Base-by-base conservation (phyloP, 164 flowering plant genomes). In the Tetrastigma voinierianum region DNA sequence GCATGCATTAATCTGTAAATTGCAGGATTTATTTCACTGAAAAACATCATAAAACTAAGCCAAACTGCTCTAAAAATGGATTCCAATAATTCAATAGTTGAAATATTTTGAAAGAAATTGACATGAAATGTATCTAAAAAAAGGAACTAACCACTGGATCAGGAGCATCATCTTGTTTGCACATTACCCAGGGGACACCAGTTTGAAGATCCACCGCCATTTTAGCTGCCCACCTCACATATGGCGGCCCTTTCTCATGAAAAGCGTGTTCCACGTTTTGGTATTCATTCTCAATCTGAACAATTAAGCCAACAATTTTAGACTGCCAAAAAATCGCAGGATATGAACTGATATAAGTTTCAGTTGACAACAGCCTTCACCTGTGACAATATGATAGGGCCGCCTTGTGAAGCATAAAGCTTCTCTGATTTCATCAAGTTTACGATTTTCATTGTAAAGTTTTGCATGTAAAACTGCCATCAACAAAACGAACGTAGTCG, bases 371-470 rank as follows among this genome's bases (percentile, higher is more conserved):
- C 57, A 46, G 40, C 10, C 61, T 4, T 23, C 16, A 90, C 99
- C 90, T 96, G 99, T 64, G 99, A 90, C 2, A 96, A 70, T 64
- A 96, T 87, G 62, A 96, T 90, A 0, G 99, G 97, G 6, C 99
- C 99, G 73, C 99, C 99, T 83, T 90, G 97, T 23, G 99, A 90
- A 69, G 95, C 96, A 82, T 74, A 93, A 51, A 96, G 55, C 0
- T 67, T 65, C 65, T 87, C 85, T 12, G 84, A 65, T 73, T 90
- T 90, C 95, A 96, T 76, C 90, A 88, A 65, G 68, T 78, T 74
- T 16, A 92, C 98, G 51, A 92, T 88, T 48, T 76, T 75, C 5
- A 82, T 82, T 1, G 87, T 85, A 48, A 85, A 92, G 15, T 73
- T 90, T 70, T 87, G 79, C 98, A 92, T 95, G 68, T 85, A 69